Evolutionary conservation across 164 flowering plant species (phyloP), one percentile per base, ranked within the genome.

Genomic region (Buxus sempervirens): DNA sequence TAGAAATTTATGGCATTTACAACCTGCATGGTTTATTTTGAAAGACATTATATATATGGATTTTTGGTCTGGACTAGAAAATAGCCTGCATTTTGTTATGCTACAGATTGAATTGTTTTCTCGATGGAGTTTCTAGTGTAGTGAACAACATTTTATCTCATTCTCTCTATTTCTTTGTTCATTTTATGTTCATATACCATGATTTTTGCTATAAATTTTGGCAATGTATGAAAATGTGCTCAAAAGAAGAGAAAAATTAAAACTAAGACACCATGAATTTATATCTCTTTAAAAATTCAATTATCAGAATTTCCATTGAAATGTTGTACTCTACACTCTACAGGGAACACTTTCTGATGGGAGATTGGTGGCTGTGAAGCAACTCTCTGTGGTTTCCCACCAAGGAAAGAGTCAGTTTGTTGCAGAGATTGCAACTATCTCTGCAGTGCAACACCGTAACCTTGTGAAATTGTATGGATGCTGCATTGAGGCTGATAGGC

Each of bases 371-470:
- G 97, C 91, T 66, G 91, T 89, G 28, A 90, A 90, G 78, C 87
- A 87, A 79, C 80, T 89, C 20, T 84, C 89, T 25, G 78, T 79
- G 4, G 74, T 85, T 71, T 90, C 97, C 32, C 87, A 80, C 67
- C 94, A 90, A 67, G 91, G 90, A 68, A 88, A 85, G 79, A 77
- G 71, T 67, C 91, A 90, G 73, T 90, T 90, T 73, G 68, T 84
- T 26, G 73, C 96, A 18, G 96, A 90, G 73, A 86, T 90, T 72
- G 88, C 89, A 0, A 87, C 90, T 36, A 88, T 90, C 70, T 90
- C 96, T 28, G 86, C 93, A 12, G 96, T 90, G 48, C 92, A 87
- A 68, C 96, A 90, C 28, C 86, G 88, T 9, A 89, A 90, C 78
- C 88, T 90, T 58, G 94, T 90, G 71, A 87, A 82, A 72, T 71